phyloP scores from a whole-genome alignment of 768 basidiomycete genomes.

The Russula olivacea region DNA sequence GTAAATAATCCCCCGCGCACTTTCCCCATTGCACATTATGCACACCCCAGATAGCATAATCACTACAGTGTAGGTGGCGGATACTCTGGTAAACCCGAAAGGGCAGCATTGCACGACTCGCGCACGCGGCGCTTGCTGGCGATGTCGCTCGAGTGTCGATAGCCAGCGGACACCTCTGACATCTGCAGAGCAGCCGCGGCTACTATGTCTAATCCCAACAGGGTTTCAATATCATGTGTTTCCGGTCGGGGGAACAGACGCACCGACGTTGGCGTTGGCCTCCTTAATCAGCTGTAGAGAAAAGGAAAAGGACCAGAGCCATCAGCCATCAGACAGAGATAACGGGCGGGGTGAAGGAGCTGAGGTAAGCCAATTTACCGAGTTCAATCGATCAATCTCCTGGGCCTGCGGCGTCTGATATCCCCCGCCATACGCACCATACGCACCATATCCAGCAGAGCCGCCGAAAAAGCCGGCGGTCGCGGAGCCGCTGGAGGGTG shows the following conservation, averaged over 20 bases:
- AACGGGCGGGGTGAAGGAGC: background rate
- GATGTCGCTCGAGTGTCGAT: conserved; percentile 65
- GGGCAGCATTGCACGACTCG: conserved; percentile 71
- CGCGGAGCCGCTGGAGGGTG: conserved; percentile 23
- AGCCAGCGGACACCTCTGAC: conserved; percentile 64
- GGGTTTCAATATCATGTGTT: background rate
- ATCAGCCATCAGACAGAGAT: background rate
- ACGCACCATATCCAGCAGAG: conserved; percentile 21
- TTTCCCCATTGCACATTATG: background rate
- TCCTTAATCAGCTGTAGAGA: conserved; percentile 47
- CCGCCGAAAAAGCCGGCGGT: conserved; percentile 32
- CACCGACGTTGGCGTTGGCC: conserved; percentile 49
- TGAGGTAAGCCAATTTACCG: conserved; percentile 35
- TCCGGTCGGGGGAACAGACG: conserved; percentile 11
- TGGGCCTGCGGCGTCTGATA: conserved; percentile 25
- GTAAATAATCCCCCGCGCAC: background rate
- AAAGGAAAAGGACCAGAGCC: background rate
- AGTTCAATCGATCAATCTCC: conserved; percentile 53
- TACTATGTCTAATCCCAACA: conserved; percentile 44
- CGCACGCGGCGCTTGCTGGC: conserved; percentile 71
- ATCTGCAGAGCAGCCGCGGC: conserved; percentile 71
- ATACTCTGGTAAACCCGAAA: conserved; percentile 69
- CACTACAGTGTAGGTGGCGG: conserved; percentile 38
- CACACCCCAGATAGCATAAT: too few relatives aligned
- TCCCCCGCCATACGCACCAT: conserved; percentile 26